Base-by-base conservation (phyloP, 1,284 basidiomycete genomes). In the Tetrapyrgos nigripes region DNA sequence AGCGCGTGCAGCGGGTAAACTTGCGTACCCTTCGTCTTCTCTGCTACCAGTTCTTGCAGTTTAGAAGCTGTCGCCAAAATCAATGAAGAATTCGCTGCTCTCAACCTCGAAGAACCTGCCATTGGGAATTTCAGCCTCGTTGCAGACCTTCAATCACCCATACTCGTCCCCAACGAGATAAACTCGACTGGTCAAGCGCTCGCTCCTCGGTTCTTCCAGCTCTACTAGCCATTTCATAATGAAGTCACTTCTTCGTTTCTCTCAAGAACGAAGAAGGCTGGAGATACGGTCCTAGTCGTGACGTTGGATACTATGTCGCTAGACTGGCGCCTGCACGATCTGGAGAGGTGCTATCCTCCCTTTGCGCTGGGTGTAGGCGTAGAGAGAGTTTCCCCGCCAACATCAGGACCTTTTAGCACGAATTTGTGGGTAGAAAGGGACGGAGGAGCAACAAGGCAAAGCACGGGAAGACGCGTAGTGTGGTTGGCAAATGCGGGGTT, bases 1-100 rank as follows among this genome's bases (percentile, higher is more conserved):
- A 1, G 90, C 91, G 0, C 78, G 80, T 3, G 91, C 91, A 0
- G 90, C 86, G 0, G 77, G 75, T 2, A 83, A 81, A 14, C 76
- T 92, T 2, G 84, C 0, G 76, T 94, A 0, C 88, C 91, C 0
- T 85, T 86, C 66, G 83, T 89, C 62, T 78, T 94, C 64, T 93
- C 91, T 57, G 88, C 91, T 0, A 90, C 88, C 2, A 80, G 88
- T 0, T 81, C 83, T 14, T 81, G 87, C 24, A 83, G 86, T 10
- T 88, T 94, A 64, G 92, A 94, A 69, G 84, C 85, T 35, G 86
- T 92, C 1, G 91, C 85, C 3, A 73, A 78, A 55, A 89, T 83
- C 1, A 92, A 88, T 59, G 88, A 85, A 1, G 73, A 80, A n/a
- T 40, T 40, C 19, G 37, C 37, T 8, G 19, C 13, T 8, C 5